phyloP scores from a whole-genome alignment of 2,329 filamentous ascomycete genomes.

The Microdochium trichocladiopsis region DNA sequence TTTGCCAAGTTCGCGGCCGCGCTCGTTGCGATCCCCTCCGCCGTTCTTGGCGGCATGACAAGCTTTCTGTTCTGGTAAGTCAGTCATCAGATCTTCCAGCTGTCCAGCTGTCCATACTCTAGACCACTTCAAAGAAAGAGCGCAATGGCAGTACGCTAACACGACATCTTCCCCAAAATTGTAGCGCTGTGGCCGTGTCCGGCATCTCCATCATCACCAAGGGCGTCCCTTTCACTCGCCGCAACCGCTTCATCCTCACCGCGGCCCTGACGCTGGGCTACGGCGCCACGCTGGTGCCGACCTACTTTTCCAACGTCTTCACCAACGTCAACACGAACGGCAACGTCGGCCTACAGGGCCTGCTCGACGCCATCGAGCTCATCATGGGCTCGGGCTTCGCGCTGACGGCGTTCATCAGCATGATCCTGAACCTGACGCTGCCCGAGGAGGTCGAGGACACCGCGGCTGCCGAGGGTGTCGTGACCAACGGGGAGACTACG shows the following conservation, averaged over 20 bases:
- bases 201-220: slow-evolving; percentile 70
- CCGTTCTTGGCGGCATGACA: slow-evolving; percentile 65
- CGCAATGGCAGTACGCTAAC: neutral
- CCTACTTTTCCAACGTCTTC: slow-evolving; percentile 66
- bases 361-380: slow-evolving; percentile 66
- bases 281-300: slow-evolving; percentile 58
- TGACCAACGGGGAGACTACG: neutral
- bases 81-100: neutral
- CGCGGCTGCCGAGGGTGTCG: neutral
- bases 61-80: slow-evolving; percentile 57
- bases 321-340: slow-evolving; percentile 52
- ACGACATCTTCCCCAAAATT: neutral
- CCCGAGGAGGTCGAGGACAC: slow-evolving; percentile 68
- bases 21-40: slow-evolving; percentile 65
- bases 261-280: slow-evolving; percentile 68
- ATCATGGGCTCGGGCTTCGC: slow-evolving; percentile 72
- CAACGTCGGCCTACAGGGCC: slow-evolving; percentile 62
- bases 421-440: slow-evolving; percentile 67
- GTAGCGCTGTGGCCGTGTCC: slow-evolving; percentile 55
- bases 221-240: slow-evolving; percentile 65
- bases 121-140: neutral
- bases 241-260: slow-evolving; percentile 77
- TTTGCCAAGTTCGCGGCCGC: slow-evolving; percentile 79
- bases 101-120: neutral
- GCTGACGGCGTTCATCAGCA: slow-evolving; percentile 64